Percentiles rank a stretch among this genome's conserved stretches.
These are phyloP conservation scores for Blastocladiella emersonii DNA, from an alignment of 371 early-diverging fungal species.

Conservation along the genomic window DNA sequence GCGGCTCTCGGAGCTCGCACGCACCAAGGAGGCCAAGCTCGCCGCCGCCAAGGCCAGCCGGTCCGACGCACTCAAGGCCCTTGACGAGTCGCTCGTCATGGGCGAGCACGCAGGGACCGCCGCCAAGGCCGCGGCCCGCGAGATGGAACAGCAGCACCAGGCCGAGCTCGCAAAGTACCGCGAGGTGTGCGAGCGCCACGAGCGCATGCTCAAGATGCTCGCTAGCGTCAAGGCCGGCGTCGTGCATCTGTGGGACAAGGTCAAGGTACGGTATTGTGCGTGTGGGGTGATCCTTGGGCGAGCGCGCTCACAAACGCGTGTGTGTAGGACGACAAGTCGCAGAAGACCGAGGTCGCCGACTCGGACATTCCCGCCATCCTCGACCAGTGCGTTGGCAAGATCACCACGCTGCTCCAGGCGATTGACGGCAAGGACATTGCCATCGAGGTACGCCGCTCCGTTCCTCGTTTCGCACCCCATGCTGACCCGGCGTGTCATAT, in stretches of 20 bases:
- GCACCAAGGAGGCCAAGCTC: slow-evolving; percentile 21
- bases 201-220: slow-evolving; percentile 24
- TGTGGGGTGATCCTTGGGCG: too few species aligned
- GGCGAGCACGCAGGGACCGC: slow-evolving; percentile 25
- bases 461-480: neutral
- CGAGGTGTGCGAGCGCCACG: slow-evolving; percentile 27
- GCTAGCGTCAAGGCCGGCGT: slow-evolving; percentile 28
- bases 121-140: slow-evolving; percentile 21
- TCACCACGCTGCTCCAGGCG: slow-evolving; percentile 19
- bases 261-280: neutral
- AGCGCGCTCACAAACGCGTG: too few species aligned
- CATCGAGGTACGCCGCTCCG: slow-evolving; percentile 20
- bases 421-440: slow-evolving; percentile 31
- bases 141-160: slow-evolving; percentile 27
- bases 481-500: neutral
- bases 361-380: slow-evolving; percentile 21
- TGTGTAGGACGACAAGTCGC: slow-evolving; percentile 11
- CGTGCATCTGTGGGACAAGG: slow-evolving; percentile 30
- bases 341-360: slow-evolving; percentile 15
- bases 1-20: slow-evolving; percentile 24
- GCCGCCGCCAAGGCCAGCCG: slow-evolving; percentile 26
- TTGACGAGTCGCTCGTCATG: slow-evolving; percentile 22
- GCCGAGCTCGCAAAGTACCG: slow-evolving; percentile 14
- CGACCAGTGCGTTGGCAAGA: slow-evolving; percentile 23
- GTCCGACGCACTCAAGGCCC: slow-evolving; percentile 16